Conservation (phyloP, 2,329 filamentous ascomycete genomes). For the Ophiostoma montium region DNA sequence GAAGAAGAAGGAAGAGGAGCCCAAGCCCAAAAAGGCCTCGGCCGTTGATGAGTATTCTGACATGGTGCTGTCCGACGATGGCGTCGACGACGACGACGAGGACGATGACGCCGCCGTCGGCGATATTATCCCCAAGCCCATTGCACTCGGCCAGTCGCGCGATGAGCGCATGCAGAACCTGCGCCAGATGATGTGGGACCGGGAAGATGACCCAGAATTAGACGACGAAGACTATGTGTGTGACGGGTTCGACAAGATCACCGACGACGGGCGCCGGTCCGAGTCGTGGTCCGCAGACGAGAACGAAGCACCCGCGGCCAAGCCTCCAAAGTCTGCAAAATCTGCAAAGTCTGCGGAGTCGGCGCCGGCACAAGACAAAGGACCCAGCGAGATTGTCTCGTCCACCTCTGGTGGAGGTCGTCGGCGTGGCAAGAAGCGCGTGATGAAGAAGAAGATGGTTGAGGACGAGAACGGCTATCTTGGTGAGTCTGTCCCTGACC, state of each 20-base stretch:
- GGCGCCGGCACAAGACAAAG: conserved; percentile 24
- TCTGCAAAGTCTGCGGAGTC: conserved; percentile 19
- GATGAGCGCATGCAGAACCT: conserved; percentile 53
- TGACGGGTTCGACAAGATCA: too few relatives aligned
- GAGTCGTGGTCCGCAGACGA: too few relatives aligned
- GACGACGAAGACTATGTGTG: conserved; percentile 41
- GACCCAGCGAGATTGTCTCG: conserved; percentile 30
- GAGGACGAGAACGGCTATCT: conserved; percentile 85
- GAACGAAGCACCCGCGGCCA: conserved; percentile 17
- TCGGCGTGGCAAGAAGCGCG: conserved; percentile 59
- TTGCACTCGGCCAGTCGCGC: conserved; percentile 25
- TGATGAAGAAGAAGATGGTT: conserved; percentile 77
- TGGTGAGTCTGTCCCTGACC: conserved; percentile 36
- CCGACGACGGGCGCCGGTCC: too few relatives aligned
- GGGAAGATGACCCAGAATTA: conserved; percentile 38
- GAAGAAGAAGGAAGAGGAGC: conserved; percentile 16
- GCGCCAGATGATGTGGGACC: conserved; percentile 62
- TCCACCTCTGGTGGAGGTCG: conserved; percentile 40
- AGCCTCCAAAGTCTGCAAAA: conserved; percentile 22
- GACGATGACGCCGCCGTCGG: conserved; percentile 38
- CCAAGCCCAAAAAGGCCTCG: conserved; percentile 24
- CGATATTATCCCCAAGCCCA: conserved; percentile 29
- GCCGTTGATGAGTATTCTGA: conserved; percentile 32
- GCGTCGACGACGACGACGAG: conserved; percentile 28
- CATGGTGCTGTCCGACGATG: conserved; percentile 36